Percentiles rank a stretch among this genome's conserved stretches.
Evolutionary conservation across 208 protist species (phyloP).

Genomic region (Vickermania ingenoplastis): DNA sequence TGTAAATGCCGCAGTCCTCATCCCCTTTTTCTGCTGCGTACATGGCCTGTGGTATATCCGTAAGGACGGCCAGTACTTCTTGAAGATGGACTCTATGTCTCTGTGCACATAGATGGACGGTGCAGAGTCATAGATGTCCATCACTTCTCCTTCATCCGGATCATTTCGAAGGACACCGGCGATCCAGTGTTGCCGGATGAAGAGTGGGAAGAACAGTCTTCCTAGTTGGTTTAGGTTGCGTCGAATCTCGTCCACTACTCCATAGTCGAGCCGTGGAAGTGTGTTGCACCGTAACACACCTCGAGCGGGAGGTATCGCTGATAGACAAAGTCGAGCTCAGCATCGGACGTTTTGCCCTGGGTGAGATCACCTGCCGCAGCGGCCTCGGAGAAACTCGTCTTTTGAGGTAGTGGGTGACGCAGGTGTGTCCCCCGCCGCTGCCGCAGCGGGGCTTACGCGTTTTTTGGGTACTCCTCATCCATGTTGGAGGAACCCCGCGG

Average conservation of each 20-base stretch:
- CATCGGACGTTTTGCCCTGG: not conserved
- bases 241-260: not conserved
- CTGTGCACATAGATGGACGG: not conserved
- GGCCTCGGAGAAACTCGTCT: too few species aligned
- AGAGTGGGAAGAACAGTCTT: not conserved
- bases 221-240: not conserved
- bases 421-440: too few species aligned
- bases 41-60: not conserved
- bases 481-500: too few species aligned
- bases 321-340: not conserved
- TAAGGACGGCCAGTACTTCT: not conserved
- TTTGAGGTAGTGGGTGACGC: too few species aligned
- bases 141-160: not conserved
- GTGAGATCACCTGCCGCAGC: not conserved
- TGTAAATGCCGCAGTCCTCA: conserved; percentile 1
- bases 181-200: conserved; percentile 1
- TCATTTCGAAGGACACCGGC: not conserved
- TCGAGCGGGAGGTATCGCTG: not conserved
- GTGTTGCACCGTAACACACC: not conserved
- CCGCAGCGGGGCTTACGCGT: too few species aligned
- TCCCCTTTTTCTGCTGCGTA: not conserved
- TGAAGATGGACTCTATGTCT: not conserved
- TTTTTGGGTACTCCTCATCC: too few species aligned
- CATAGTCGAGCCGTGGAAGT: not conserved
- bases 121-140: conserved; percentile 1